A percentile compares a stretch with the other conserved stretches of the same genome.
Evolutionary conservation across 352 stramenopile species (phyloP).

Genomic region (Phytopythium ostracodes): DNA sequence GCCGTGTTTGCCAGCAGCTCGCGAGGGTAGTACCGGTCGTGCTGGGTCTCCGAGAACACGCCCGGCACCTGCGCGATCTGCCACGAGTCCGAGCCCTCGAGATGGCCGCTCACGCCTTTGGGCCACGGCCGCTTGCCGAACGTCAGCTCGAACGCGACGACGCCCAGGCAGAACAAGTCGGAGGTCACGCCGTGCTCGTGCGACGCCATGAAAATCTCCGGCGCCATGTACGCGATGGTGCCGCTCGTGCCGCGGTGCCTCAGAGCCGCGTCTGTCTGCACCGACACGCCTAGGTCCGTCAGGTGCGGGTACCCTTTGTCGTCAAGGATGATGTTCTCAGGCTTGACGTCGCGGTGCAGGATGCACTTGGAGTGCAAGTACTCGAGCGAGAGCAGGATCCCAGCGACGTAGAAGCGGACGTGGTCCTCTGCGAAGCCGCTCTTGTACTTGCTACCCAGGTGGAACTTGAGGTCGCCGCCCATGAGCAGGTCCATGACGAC

Average conservation of each 20-base stretch:
- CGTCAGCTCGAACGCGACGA: conserved; percentile 54
- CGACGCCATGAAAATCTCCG: conserved; percentile 51
- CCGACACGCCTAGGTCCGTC: conserved; percentile 70
- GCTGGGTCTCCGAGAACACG: conserved; percentile 18
- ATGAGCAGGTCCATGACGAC: conserved; percentile 76
- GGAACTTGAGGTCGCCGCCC: conserved; percentile 70
- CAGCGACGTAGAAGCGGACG: conserved; percentile 58
- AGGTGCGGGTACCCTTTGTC: conserved; percentile 67
- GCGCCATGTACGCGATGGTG: conserved; percentile 67
- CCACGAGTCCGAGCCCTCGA: conserved; percentile 22
- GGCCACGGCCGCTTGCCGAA: conserved; percentile 44
- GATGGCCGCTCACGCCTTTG: conserved; percentile 19
- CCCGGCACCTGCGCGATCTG: neutral
- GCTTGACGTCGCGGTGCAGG: conserved; percentile 82
- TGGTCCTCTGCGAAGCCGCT: conserved; percentile 52
- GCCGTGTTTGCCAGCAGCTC: conserved; percentile 34
- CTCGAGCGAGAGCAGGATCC: conserved; percentile 53
- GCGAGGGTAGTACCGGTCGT: conserved; percentile 46
- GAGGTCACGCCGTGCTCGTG: conserved; percentile 50
- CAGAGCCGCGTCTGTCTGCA: conserved; percentile 36
- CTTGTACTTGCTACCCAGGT: conserved; percentile 41
- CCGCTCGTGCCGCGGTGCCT: conserved; percentile 52
- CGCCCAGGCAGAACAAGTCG: conserved; percentile 64
- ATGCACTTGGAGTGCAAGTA: conserved; percentile 65
- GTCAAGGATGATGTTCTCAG: conserved; percentile 84